These are phyloP conservation scores for Fusarium sp. DNA, from an alignment of 2,329 filamentous ascomycete species.

Conservation along the genomic window DNA sequence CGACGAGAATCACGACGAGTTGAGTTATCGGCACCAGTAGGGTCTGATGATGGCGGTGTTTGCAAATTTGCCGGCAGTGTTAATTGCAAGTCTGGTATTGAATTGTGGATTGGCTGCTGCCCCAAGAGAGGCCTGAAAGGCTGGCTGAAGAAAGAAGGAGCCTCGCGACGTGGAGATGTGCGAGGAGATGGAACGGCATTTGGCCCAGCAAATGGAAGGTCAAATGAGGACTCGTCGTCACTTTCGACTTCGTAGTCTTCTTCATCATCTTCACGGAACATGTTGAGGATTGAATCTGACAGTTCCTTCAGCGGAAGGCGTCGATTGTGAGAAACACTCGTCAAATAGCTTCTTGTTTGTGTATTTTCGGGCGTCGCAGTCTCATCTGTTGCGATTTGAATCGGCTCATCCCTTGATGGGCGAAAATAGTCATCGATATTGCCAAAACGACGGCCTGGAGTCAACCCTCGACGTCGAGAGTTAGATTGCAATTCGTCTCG, in stretches of 20 bases:
- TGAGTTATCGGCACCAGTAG: constrained; percentile 11
- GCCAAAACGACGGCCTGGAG: constrained; percentile 26
- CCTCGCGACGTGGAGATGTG: constrained; percentile 11
- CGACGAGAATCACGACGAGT: constrained; percentile 10
- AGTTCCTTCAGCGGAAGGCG: constrained; percentile 42
- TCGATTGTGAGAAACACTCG: constrained; percentile 8
- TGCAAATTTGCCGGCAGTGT: constrained; percentile 16
- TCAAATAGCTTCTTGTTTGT: constrained; percentile 8
- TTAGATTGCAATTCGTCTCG: constrained; percentile 4
- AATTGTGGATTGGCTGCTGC: constrained; percentile 1
- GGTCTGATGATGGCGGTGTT: constrained; percentile 46
- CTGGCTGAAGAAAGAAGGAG: constrained; percentile 4
- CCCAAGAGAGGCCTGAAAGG: constrained; percentile 19
- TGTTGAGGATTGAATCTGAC: constrained; percentile 40
- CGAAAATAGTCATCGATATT: constrained; percentile 51
- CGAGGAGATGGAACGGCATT: constrained; percentile 8
- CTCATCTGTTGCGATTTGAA: constrained; percentile 52
- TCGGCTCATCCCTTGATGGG: constrained; percentile 37
- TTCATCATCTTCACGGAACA: constrained; percentile 32
- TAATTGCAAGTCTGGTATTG: neutral
- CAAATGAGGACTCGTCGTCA: neutral
- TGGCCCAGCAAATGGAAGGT: constrained; percentile 11
- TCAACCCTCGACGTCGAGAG: constrained; percentile 2
- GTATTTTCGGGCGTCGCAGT: constrained; percentile 46
- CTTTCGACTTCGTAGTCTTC: constrained; percentile 29